Evolutionary conservation across 495 filamentous ascomycete genomes (phyloP), one percentile per base, ranked within the genome.

Genomic region (Cercophora scortea): DNA sequence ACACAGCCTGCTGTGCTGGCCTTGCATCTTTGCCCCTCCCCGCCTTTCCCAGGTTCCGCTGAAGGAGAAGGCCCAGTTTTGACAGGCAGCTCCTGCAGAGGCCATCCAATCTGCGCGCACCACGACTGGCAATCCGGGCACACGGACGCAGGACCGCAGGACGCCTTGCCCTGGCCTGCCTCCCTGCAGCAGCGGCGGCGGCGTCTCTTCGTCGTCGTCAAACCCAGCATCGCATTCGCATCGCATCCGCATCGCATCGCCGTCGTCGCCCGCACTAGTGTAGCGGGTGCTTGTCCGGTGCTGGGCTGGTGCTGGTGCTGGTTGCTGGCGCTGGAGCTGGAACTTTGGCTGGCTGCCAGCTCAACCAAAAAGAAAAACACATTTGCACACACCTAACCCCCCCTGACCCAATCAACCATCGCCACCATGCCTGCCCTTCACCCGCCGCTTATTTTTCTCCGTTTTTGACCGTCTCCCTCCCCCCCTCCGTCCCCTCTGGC

Each of bases 1-100:
- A n/a, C n/a, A 60, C 54, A 61, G 59, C 57, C 61, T 47, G 53
- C 57, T 68, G 65, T 55, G 65, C 54, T 68, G 65, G 59, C 65
- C 60, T 61, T 66, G 63, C 65, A 68, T 62, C 46, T 57, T 47
- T 57, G 51, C 51, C 56, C 56, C 48, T 41, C 55, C 58, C 64
- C 60, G 51, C 58, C 57, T 54, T 53, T 59, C 49, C 51, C 34
- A 39, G 38, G 46, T 32, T 32, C 38, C 11, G 38, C 49, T 36
- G 19, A 33, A 11, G 32, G 18, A 43, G 41, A 45, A 42, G 60
- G 32, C 42, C 59, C 54, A 54, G 47, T 63, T 56, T 63, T 61
- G 41, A 56, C 49, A 45, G 50, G 48, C 47, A 36, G 34, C 35
- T n/a, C n/a, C 25, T 5, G 25, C 25, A 9, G 42, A 45, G 9